phyloP scores from a whole-genome alignment of 768 basidiomycete genomes.

The Russula dissimulans region DNA sequence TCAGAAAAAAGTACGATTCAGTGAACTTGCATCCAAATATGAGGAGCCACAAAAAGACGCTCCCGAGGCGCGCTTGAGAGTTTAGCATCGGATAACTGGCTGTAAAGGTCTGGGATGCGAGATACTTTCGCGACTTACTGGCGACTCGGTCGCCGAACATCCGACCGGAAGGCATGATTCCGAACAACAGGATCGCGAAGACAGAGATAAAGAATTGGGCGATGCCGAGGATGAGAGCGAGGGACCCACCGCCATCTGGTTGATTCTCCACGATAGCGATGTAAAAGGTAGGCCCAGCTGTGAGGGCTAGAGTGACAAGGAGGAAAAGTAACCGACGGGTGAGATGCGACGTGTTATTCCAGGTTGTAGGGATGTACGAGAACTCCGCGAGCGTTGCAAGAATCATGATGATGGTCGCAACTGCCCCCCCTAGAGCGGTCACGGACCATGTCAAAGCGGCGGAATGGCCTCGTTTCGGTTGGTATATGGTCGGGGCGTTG shows the following conservation, averaged over 20 bases:
- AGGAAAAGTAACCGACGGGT: slow-evolving; percentile 87
- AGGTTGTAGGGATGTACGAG: slow-evolving; percentile 95
- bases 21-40: slow-evolving; percentile 95
- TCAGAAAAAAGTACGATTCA: slow-evolving; percentile 98
- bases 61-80: slow-evolving; percentile 60
- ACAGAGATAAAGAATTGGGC: slow-evolving; percentile 95
- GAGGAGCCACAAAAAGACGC: slow-evolving; percentile 77
- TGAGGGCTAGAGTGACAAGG: slow-evolving; percentile 80
- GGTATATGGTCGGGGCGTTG: slow-evolving; percentile 83
- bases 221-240: slow-evolving; percentile 88
- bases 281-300: slow-evolving; percentile 90
- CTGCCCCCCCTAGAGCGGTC: slow-evolving; percentile 88
- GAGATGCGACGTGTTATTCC: slow-evolving; percentile 97
- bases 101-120: slow-evolving; percentile 97
- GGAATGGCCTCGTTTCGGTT: slow-evolving; percentile 40
- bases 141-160: slow-evolving; percentile 99
- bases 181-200: slow-evolving; percentile 76
- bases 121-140: slow-evolving; percentile 91
- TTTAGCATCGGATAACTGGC: slow-evolving; percentile 80
- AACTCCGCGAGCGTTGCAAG: slow-evolving; percentile 90
- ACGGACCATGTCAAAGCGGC: slow-evolving; percentile 88
- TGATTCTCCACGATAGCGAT: slow-evolving; percentile 71
- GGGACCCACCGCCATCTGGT: slow-evolving; percentile 46
- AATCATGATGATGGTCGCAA: slow-evolving; percentile 96
- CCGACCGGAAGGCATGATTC: slow-evolving; percentile 88